phyloP scores from a whole-genome alignment of 331 rosid genomes.

The Pyracantha coccinea region DNA sequence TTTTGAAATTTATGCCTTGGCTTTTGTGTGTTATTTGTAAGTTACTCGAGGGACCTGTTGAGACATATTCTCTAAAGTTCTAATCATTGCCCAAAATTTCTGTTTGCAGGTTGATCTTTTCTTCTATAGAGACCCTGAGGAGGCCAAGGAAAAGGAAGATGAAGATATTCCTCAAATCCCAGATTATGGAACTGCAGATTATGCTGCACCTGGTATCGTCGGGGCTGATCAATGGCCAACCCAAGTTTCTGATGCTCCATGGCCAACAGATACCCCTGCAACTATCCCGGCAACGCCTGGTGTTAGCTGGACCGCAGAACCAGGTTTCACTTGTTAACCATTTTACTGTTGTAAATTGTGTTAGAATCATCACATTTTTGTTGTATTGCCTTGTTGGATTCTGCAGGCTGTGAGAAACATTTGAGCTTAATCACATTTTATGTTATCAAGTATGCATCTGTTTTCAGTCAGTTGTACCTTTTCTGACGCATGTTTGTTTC shows the following conservation, averaged over 20 bases:
- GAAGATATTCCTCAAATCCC: conserved; percentile 44
- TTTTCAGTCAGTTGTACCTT: background rate
- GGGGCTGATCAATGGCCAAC: conserved; percentile 29
- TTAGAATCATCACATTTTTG: background rate
- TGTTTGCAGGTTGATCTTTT: conserved; percentile 64
- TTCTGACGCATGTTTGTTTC: background rate
- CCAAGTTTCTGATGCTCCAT: conserved; percentile 44
- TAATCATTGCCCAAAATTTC: background rate
- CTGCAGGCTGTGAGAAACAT: background rate
- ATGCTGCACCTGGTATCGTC: conserved; percentile 17
- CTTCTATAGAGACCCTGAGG: conserved; percentile 72
- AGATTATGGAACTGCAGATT: conserved; percentile 38
- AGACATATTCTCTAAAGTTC: background rate
- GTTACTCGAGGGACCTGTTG: background rate
- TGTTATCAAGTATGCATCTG: background rate
- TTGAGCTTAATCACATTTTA: background rate
- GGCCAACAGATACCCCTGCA: conserved; percentile 34
- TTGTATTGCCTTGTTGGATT: background rate
- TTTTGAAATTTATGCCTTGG: background rate
- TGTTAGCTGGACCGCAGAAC: conserved; percentile 20
- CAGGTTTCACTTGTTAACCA: conserved; percentile 10
- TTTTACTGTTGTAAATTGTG: background rate
- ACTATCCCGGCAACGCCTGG: conserved; percentile 18
- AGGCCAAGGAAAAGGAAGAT: conserved; percentile 42
- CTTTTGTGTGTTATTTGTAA: background rate